A percentile compares a stretch with the other conserved stretches of the same genome.
Evolutionary conservation across 768 basidiomycete species (phyloP).

Genomic region (Trametes cingulata): DNA sequence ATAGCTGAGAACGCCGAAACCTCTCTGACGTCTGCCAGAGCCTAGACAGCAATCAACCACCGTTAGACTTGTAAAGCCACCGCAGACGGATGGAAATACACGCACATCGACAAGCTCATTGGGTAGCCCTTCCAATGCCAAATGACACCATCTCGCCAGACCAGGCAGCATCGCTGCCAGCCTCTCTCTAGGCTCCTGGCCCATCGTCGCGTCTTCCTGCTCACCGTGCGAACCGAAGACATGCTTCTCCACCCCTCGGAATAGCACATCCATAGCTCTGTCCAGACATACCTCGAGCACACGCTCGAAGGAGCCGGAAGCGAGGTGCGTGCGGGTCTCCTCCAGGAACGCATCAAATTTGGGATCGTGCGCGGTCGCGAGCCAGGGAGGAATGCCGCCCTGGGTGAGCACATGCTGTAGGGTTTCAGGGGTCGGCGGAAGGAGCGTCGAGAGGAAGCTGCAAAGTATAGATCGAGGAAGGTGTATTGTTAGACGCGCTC

Average conservation of each 20-base stretch:
- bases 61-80: not conserved
- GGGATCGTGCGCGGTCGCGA: slow-evolving; percentile 40
- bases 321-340: slow-evolving; percentile 65
- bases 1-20: slow-evolving; percentile 71
- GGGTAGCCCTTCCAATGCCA: slow-evolving; percentile 66
- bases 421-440: slow-evolving; percentile 73
- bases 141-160: slow-evolving; percentile 74
- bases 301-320: slow-evolving; percentile 66
- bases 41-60: slow-evolving; percentile 39
- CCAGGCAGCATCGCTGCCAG: slow-evolving; percentile 82
- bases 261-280: slow-evolving; percentile 61
- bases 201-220: slow-evolving; percentile 23
- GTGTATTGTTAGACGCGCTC: not conserved
- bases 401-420: slow-evolving; percentile 68
- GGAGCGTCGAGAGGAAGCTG: slow-evolving; percentile 73
- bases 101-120: slow-evolving; percentile 85
- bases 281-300: slow-evolving; percentile 78
- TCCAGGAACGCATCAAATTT: slow-evolving; percentile 64
- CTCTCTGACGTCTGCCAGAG: slow-evolving; percentile 61
- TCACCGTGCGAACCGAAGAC: slow-evolving; percentile 47
- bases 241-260: slow-evolving; percentile 61
- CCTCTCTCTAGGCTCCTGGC: slow-evolving; percentile 53
- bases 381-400: slow-evolving; percentile 49
- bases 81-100: slow-evolving; percentile 18
- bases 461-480: slow-evolving; percentile 6